phyloP scores from a whole-genome alignment of 495 filamentous ascomycete species.

The Penicillium nucicola region DNA sequence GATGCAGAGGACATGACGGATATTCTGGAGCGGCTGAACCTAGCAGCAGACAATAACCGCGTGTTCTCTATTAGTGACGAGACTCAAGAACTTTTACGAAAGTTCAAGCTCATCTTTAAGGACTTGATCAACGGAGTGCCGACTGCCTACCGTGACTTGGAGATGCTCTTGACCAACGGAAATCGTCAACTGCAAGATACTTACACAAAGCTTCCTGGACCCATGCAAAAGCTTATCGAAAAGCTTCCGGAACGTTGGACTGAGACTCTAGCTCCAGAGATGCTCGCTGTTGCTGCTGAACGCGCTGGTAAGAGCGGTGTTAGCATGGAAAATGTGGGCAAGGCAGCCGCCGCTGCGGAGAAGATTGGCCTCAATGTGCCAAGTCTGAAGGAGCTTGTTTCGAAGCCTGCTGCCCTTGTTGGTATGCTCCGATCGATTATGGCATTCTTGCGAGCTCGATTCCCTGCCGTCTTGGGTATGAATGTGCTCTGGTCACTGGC shows the following conservation, averaged over 20 bases:
- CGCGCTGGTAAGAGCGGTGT: constrained; percentile 65
- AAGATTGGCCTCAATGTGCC: constrained; percentile 53
- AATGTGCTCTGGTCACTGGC: constrained; percentile 85
- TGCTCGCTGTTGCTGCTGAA: constrained; percentile 72
- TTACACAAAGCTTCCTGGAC: constrained; percentile 73
- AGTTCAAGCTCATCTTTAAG: constrained; percentile 85
- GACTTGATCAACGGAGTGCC: constrained; percentile 90
- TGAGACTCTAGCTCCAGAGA: constrained; percentile 68
- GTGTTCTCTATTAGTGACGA: constrained; percentile 80
- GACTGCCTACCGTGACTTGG: constrained; percentile 87
- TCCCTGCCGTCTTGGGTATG: constrained; percentile 79
- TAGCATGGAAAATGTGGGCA: constrained; percentile 50
- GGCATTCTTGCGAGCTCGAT: constrained; percentile 75
- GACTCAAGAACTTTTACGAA: constrained; percentile 71
- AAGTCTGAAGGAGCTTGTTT: constrained; percentile 73
- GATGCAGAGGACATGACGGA: constrained; percentile 73
- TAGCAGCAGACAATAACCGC: constrained; percentile 72
- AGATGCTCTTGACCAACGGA: constrained; percentile 73
- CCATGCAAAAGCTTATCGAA: constrained; percentile 83
- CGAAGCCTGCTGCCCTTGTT: constrained; percentile 78
- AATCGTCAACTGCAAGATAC: constrained; percentile 72
- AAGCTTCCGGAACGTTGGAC: constrained; percentile 81
- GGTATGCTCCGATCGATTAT: constrained; percentile 81
- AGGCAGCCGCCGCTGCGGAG: constrained; percentile 47
- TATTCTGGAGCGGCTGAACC: constrained; percentile 75